These are phyloP conservation scores for Anthostomella pinea DNA, from an alignment of 2,329 filamentous ascomycete species.

Conservation along the genomic window DNA sequence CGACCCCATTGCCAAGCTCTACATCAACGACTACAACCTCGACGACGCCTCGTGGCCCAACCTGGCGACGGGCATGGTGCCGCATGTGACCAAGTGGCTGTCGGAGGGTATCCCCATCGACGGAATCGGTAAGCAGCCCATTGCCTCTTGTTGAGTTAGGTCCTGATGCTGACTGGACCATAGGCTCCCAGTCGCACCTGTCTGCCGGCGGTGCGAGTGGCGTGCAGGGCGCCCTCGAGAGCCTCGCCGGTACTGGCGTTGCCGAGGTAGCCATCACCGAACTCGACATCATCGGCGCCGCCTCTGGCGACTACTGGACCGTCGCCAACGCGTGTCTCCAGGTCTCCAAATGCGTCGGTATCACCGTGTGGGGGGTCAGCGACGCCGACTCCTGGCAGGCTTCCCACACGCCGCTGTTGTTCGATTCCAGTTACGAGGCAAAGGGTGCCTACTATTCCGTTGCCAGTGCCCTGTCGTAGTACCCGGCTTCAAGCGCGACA, in stretches of 20 bases:
- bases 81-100: constrained; percentile 48
- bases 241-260: constrained; percentile 40
- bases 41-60: constrained; percentile 58
- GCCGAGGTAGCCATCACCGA: constrained; percentile 54
- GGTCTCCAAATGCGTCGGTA: constrained; percentile 46
- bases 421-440: constrained; percentile 30
- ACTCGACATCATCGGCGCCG: constrained; percentile 50
- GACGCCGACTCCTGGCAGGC: constrained; percentile 14
- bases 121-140: constrained; percentile 39
- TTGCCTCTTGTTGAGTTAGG: too few relatives aligned
- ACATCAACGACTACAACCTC: constrained; percentile 70
- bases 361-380: constrained; percentile 42
- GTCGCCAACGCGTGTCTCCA: constrained; percentile 43
- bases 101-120: constrained; percentile 53
- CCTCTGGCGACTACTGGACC: constrained; percentile 42
- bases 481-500: too few relatives aligned
- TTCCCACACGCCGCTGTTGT: constrained; percentile 21
- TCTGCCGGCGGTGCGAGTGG: constrained; percentile 35
- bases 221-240: constrained; percentile 39
- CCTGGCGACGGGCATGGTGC: constrained; percentile 42
- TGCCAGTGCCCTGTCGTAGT: constrained; percentile 11
- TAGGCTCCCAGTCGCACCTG: constrained; percentile 48
- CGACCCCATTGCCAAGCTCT: constrained; percentile 65
- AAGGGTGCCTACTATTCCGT: constrained; percentile 32
- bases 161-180: too few relatives aligned